Evolutionary conservation across 2,329 filamentous ascomycete genomes (phyloP), one percentile per base, ranked within the genome.

Genomic region (Xylariaceae sp.): DNA sequence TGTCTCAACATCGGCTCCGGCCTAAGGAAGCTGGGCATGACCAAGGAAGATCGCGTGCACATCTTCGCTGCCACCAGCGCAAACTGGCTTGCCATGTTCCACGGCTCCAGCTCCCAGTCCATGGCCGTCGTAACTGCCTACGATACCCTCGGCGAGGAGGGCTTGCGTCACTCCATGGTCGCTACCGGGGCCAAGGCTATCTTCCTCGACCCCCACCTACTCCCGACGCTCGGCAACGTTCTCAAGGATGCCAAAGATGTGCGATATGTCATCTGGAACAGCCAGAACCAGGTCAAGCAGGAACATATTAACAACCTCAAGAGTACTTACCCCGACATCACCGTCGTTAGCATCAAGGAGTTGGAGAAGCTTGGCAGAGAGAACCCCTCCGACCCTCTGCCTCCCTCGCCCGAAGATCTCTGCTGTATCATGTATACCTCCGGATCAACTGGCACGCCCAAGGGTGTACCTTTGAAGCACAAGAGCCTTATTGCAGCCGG

Each of bases 81-180:
- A 40, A 70, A 79, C 65, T 80, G 77, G 77, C 63, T 80, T 17
- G 67, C 72, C 56, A 70, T 71, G 60, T 74, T 75, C 17, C 77
- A 80, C 62, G 76, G 69, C 45, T 74, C 75, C 45, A 71, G 80
- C 42, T 89, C 88, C 15, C 89, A 95, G 71, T 89, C 86, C 38
- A 81, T 94, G 71, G 82, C 88, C 47, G 86, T 90, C 55, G 86
- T 90, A 42, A 90, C 87, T 30, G 85, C 86, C 36, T 89, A 89
- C 66, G 86, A 89, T 66, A 89, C 86, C 7, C 79, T 89, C 31
- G 86, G 86, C 32, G 83, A 88, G 64, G 83, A 86, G 54, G 86
- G 86, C 31, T 70, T 89, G 54, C 81, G 79, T 64, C 85, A 89
- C 70, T 88, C 85, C 3, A 76, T 89, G 64, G 74, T 81, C 33